A percentile compares a stretch with the other conserved stretches of the same genome.
Conservation (phyloP, 441 rosid genomes). For the Erodium moschatum region DNA sequence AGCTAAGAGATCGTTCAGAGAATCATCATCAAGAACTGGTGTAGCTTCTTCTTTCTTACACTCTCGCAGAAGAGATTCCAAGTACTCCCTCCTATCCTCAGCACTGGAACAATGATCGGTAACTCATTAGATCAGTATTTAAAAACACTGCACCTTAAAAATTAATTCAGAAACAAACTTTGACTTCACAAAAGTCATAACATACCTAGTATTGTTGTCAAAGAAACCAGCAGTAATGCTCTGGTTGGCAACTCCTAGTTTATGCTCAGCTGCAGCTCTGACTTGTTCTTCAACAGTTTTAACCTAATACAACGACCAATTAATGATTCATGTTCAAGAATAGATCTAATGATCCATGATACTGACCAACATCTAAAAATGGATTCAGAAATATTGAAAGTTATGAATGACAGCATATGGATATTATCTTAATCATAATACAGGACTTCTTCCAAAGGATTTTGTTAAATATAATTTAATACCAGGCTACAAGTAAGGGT, state of each 20-base stretch:
- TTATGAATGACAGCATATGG: neutral
- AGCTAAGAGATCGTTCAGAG: slow-evolving; percentile 69
- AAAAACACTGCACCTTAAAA: neutral
- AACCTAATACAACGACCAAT: slow-evolving; percentile 37
- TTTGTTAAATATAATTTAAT: no score
- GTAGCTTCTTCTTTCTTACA: slow-evolving; percentile 84
- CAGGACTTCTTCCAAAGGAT: no score
- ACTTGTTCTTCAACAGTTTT: slow-evolving; percentile 95
- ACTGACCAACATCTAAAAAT: neutral
- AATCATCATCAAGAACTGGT: slow-evolving; percentile 82
- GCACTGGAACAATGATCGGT: slow-evolving; percentile 43
- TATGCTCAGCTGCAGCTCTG: slow-evolving; percentile 90
- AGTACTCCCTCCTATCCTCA: slow-evolving; percentile 87
- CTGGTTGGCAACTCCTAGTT: slow-evolving; percentile 95
- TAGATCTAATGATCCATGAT: neutral
- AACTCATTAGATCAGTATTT: slow-evolving; percentile 18
- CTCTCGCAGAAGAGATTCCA: slow-evolving; percentile 82
- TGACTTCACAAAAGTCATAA: slow-evolving; percentile 10
- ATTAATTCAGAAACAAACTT: slow-evolving; percentile 1
- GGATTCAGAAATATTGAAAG: neutral
- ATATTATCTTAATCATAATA: neutral
- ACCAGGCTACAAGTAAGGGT: neutral
- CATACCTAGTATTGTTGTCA: slow-evolving; percentile 85
- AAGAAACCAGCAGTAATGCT: slow-evolving; percentile 94
- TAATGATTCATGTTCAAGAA: slow-evolving; percentile 1